A percentile compares a stretch with the other conserved stretches of the same genome.
phyloP scores from a whole-genome alignment of 2,329 filamentous ascomycete genomes.

The Lasiodiplodia theobromae region DNA sequence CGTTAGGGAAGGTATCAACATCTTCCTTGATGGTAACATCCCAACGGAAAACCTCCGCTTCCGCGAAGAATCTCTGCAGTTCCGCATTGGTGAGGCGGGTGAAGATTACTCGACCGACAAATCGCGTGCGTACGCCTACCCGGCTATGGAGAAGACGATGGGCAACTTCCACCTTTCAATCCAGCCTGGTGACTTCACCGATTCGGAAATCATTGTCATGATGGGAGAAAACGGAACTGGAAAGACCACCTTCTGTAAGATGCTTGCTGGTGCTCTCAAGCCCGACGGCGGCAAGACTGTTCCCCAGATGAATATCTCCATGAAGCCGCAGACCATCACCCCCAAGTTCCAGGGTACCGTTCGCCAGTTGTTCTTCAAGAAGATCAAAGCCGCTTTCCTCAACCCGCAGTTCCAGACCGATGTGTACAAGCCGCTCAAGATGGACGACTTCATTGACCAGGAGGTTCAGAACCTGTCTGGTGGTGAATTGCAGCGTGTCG shows the following conservation, averaged over 20 bases:
- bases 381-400: constrained; percentile 96
- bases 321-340: constrained; percentile 99
- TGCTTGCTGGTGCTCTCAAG: constrained; percentile 91
- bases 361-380: constrained; percentile 98
- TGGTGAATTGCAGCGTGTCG: constrained; percentile 99
- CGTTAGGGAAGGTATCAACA: constrained; percentile 98
- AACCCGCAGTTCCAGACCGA: constrained; percentile 99
- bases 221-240: constrained; percentile 99
- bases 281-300: constrained; percentile 81
- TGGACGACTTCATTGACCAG: constrained; percentile 99
- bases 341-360: constrained; percentile 98
- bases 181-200: constrained; percentile 86
- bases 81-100: constrained; percentile 87
- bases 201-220: constrained; percentile 99
- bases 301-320: constrained; percentile 94
- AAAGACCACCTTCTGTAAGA: constrained; percentile 98
- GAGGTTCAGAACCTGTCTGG: constrained; percentile 99
- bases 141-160: constrained; percentile 89
- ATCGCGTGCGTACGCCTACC: constrained; percentile 84
- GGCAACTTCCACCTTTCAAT: constrained; percentile 86
- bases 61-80: constrained; percentile 94
- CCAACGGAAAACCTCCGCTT: constrained; percentile 98
- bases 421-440: constrained; percentile 98
- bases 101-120: constrained; percentile 90
- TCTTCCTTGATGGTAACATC: constrained; percentile 97